Conservation (phyloP, 192 early-diverging fungal genomes). For the Backusella tuberculispora region DNA sequence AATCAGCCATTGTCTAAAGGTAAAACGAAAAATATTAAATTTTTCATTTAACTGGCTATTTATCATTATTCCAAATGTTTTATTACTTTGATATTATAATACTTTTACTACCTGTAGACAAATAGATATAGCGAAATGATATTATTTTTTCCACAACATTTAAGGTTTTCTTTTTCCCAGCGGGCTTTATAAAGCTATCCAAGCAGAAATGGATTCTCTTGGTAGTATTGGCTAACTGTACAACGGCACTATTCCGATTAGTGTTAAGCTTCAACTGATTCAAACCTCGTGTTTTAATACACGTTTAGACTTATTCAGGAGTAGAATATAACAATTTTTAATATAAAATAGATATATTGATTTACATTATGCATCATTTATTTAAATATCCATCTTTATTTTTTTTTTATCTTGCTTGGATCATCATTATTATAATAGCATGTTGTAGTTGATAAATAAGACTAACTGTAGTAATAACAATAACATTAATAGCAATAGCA, state of each 20-base stretch:
- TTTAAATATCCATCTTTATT: no score
- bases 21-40: neutral
- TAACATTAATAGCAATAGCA: no score
- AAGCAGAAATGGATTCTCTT: constrained; percentile 5
- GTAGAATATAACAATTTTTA: neutral
- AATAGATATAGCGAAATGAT: neutral
- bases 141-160: neutral
- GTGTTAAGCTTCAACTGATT: neutral
- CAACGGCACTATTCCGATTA: neutral
- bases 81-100: no score
- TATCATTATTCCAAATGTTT: neutral
- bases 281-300: constrained; percentile 7
- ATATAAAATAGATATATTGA: no score
- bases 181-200: constrained; percentile 7
- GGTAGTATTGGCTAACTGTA: neutral
- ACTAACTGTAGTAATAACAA: no score
- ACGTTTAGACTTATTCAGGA: neutral
- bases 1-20: neutral
- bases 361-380: no score
- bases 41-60: neutral
- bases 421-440: no score
- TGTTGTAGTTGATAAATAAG: no score
- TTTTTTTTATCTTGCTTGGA: no score
- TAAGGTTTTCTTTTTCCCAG: constrained; percentile 15
- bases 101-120: no score